phyloP scores from a whole-genome alignment of 1,284 basidiomycete species.

The Moniliophthora roreri region DNA sequence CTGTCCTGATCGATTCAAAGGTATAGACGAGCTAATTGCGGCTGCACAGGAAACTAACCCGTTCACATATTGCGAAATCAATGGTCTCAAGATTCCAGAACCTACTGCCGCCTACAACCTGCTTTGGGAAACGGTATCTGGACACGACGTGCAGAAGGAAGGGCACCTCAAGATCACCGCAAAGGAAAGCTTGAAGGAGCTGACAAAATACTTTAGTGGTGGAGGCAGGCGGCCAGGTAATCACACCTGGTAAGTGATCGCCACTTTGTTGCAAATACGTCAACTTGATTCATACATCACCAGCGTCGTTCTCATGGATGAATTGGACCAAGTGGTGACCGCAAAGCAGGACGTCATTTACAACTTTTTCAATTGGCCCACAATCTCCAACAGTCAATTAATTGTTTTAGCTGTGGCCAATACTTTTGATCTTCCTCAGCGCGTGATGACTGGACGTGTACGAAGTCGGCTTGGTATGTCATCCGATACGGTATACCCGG shows the following conservation, averaged over 20 bases:
- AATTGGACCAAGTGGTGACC: slow-evolving; percentile 95
- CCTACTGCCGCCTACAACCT: slow-evolving; percentile 86
- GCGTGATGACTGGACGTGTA: slow-evolving; percentile 90
- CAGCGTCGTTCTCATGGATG: slow-evolving; percentile 97
- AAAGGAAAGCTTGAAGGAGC: slow-evolving; percentile 70
- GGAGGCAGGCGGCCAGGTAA: slow-evolving; percentile 60
- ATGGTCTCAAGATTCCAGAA: slow-evolving; percentile 91
- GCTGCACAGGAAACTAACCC: slow-evolving; percentile 77
- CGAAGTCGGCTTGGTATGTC: slow-evolving; percentile 83
- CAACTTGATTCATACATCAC: slow-evolving; percentile 1
- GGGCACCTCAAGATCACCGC: slow-evolving; percentile 65
- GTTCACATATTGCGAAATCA: slow-evolving; percentile 98
- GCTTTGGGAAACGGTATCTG: slow-evolving; percentile 87
- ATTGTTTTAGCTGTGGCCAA: slow-evolving; percentile 98
- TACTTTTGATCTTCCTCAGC: slow-evolving; percentile 97
- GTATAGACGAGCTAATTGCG: background rate
- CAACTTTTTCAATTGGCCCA: slow-evolving; percentile 99
- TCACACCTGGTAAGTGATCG: slow-evolving; percentile 61
- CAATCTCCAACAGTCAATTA: slow-evolving; percentile 80
- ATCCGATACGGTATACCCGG: background rate
- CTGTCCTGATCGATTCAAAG: background rate
- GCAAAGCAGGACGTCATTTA: slow-evolving; percentile 97
- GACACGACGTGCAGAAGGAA: slow-evolving; percentile 61
- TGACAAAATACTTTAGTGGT: slow-evolving; percentile 61
- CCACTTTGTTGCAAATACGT: background rate